Conservation (phyloP, 129 eudicot species). For the Flaveria robusta region DNA sequence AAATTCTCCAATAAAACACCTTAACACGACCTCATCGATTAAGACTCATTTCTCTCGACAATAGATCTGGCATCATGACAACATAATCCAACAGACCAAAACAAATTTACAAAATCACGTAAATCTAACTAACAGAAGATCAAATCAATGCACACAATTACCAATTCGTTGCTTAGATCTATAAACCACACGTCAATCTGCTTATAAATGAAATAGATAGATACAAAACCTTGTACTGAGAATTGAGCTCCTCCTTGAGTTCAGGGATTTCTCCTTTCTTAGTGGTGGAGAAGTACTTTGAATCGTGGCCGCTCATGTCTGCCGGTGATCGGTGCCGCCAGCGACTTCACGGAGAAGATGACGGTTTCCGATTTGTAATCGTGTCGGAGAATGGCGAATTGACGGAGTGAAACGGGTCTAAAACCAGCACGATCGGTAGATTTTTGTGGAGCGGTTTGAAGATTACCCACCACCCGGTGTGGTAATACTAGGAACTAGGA, state of each 20-base stretch:
- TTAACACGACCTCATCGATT: not conserved
- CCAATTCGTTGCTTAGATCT: not conserved
- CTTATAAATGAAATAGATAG: not conserved
- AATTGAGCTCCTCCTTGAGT: constrained; percentile 97
- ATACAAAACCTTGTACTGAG: constrained; percentile 83
- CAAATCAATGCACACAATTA: not conserved
- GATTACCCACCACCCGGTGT: not conserved
- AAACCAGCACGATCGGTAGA: not conserved
- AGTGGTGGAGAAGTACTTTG: constrained; percentile 96
- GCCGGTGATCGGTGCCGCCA: constrained; percentile 34
- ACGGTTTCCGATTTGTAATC: not conserved
- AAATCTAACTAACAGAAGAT: not conserved
- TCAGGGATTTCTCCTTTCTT: constrained; percentile 98
- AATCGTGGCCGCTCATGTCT: constrained; percentile 95
- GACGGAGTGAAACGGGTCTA: not conserved
- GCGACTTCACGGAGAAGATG: constrained; percentile 30
- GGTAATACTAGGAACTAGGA: too few species aligned
- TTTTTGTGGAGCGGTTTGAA: not conserved
- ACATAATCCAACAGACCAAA: not conserved
- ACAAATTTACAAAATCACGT: not conserved
- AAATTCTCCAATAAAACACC: not conserved
- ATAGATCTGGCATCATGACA: not conserved
- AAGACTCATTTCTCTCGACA: not conserved
- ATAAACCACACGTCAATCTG: not conserved
- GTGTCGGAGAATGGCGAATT: not conserved